Evolutionary conservation across 78 protist species (phyloP).

Genomic region (Isochrysis galbana): DNA sequence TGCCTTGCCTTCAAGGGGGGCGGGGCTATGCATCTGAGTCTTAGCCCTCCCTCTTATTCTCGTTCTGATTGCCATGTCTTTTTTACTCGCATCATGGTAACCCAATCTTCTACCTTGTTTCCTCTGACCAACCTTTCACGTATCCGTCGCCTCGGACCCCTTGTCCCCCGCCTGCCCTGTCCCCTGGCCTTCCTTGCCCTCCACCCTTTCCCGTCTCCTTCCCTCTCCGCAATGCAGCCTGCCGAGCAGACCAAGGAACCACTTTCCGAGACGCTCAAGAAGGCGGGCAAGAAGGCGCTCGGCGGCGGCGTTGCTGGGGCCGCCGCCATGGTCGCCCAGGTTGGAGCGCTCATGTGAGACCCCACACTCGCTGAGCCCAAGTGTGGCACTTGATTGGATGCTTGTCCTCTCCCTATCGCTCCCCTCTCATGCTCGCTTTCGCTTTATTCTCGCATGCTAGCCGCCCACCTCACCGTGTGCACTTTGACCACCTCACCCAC

Average conservation of each 20-base stretch:
- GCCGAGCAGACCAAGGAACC: not conserved
- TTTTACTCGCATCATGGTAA: no score
- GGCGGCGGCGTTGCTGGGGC: constrained; percentile 81
- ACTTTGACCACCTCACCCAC: constrained; percentile 35
- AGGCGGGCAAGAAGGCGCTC: constrained; percentile 59
- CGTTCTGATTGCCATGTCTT: no score
- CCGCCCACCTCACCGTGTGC: not conserved
- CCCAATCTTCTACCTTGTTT: no score
- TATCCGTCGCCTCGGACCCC: no score
- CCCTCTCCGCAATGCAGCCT: no score
- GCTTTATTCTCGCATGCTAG: not conserved
- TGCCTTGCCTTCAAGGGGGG: no score
- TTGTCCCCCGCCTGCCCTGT: no score
- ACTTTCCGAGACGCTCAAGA: not conserved
- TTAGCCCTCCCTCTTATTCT: no score
- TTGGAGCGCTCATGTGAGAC: constrained; percentile 74
- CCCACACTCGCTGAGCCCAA: constrained; percentile 74
- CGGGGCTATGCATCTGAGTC: no score
- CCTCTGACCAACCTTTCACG: no score
- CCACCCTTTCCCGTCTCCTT: no score
- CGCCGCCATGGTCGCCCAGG: constrained; percentile 72
- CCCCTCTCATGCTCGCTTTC: not conserved
- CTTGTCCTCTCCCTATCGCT: not conserved
- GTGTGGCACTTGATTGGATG: constrained; percentile 6
- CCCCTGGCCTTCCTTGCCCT: no score